Base-by-base conservation (phyloP, 2,329 filamentous ascomycete species). In the Penicillium sp. region DNA sequence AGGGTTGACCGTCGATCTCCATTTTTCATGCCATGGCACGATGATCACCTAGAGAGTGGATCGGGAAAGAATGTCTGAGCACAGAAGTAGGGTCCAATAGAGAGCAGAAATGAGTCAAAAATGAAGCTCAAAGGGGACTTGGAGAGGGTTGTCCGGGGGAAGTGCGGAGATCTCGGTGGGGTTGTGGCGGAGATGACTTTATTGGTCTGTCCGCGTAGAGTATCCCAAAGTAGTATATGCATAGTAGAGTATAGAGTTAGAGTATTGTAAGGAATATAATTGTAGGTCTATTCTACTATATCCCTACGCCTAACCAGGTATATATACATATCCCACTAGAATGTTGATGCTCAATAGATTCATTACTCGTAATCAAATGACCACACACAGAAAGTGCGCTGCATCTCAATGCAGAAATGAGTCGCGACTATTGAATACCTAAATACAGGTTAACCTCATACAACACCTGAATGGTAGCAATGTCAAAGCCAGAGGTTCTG, bases 1-100 rank as follows among this genome's bases (percentile, higher is more conserved):
- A 65, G 38, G 69, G 60, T 52, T 65, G 61, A 53, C 62, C 58
- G 31, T 61, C 60, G 38, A 33, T 34, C 31, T 64, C 60, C 54
- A 57, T 51, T 33, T 46, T 41, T 57, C 43, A 57, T 53, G 54
- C 54, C 54, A 57, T 57, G 49, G 49, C 40, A 44, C 27, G 39
- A 29, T 19, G 38, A 51, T 31, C 44, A 33, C 29, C 19, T 16
- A 3, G 25, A 29, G 16, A 4, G 25, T 41, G 15, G 38, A 46
- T 53, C 16, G 15, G 7, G 33, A 11, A 51, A 33, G n/a, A 33
- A 40, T 49, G 8, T 33, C 9, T 29, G 9, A 36, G 25, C 25
- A 55, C 25, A 15, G 5, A 51, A 46, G 1, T 34, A 31, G 10
- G 25, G 11, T 15, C 9, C 13, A 50, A 33, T 21, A 41, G 21